phyloP scores from a whole-genome alignment of 116 monocot species.

The Dioscorea cayenensis region DNA sequence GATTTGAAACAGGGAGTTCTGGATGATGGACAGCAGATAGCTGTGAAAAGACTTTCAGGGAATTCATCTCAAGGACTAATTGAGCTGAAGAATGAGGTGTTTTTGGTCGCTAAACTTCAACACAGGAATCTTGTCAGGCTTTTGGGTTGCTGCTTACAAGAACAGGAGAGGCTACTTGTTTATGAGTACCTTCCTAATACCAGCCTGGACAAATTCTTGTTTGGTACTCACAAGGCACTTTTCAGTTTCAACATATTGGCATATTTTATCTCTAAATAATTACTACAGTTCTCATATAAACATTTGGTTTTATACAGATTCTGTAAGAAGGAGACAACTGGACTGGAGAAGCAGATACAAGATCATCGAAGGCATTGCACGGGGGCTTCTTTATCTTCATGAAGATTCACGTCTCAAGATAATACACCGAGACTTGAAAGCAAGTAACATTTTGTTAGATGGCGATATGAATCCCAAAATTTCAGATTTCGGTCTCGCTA shows the following conservation, averaged over 20 bases:
- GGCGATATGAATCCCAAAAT: conserved; percentile 34
- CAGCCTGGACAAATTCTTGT: conserved; percentile 32
- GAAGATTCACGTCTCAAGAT: conserved; percentile 26
- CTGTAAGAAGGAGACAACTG: conserved; percentile 1
- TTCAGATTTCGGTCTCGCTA: conserved; percentile 36
- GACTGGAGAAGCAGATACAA: conserved; percentile 26
- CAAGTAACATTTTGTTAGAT: conserved; percentile 28
- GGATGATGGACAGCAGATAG: conserved; percentile 17
- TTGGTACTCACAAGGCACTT: conserved; percentile 7
- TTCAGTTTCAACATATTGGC: not conserved
- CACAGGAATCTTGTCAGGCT: conserved; percentile 25
- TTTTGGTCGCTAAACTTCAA: conserved; percentile 18
- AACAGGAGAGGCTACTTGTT: conserved; percentile 31
- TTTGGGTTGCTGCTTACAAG: conserved; percentile 24
- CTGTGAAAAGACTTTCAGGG: conserved; percentile 31
- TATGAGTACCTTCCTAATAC: conserved; percentile 36
- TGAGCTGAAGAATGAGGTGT: conserved; percentile 30
- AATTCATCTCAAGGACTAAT: conserved; percentile 14
- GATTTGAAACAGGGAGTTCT: conserved; percentile 14
- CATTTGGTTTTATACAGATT: conserved; percentile 5
- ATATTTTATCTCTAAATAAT: not conserved
- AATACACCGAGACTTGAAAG: conserved; percentile 29
- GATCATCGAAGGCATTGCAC: conserved; percentile 30
- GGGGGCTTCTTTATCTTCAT: conserved; percentile 39
- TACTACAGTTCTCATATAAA: not conserved